Evolutionary conservation across 75 land plant species (phyloP), one percentile per base, ranked within the genome.

Genomic region (Pinus taeda): DNA sequence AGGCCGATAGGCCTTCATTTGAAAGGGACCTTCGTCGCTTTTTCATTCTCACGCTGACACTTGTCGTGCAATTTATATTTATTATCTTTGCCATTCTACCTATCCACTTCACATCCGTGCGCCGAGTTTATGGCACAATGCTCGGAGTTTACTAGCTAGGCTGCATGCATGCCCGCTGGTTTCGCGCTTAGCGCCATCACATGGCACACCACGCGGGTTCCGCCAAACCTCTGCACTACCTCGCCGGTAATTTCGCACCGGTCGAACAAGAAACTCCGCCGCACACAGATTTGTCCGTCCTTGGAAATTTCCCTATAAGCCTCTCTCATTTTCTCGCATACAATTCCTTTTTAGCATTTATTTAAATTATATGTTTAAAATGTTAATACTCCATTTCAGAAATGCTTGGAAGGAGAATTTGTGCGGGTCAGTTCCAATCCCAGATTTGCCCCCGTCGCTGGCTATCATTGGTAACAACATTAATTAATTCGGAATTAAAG

Each of bases 391-490:
- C 11, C 7, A 6, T 33, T 15, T 55, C 85, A 95, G 98, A 90
- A 88, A 17, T 95, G 98, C 80, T 71, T 95, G 86, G 90, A 93
- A 83, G 97, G 98, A 21, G 97, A 93, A 78, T 93, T 95, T 85
- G 94, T 92, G 17, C 74, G 94, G 56, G 89, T 93, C 63, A 97
- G 98, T 12, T 93, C 98, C 15, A 95, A 95, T 76, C 97, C 98
- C 1, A 93, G 85, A 75, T 93, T 95, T 71, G 65, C 81, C 57
- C 97, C 98, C 4, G 92, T 91, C 11, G 92, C 98, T 75, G 91
- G 85, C 53, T 93, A 93, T 60, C 98, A 95, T 77, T 93, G 98
- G 97, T 95, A 49, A 49, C 2, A 49, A 49, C 12, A 9, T 11
- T 2, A 9, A 49, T 49, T 49, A 49, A 9, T 49, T 49, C 55